These are phyloP conservation scores for Leccinum sublutescens DNA, from an alignment of 768 basidiomycete genomes.

Conservation along the genomic window DNA sequence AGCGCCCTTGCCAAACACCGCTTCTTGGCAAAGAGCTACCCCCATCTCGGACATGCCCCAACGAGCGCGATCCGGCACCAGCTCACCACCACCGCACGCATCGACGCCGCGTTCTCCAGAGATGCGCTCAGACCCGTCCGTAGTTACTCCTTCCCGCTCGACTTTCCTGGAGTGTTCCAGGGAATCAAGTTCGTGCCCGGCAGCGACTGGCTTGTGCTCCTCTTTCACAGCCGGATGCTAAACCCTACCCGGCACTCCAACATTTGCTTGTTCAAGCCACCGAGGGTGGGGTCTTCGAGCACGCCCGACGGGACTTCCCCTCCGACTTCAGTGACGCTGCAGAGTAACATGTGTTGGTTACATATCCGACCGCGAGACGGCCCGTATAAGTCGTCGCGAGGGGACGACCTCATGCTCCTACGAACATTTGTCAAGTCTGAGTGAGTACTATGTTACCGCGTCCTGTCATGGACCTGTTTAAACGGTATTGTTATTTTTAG, in stretches of 20 bases:
- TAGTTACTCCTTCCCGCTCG: constrained; percentile 29
- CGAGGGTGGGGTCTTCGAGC: constrained; percentile 2
- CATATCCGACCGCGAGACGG: constrained; percentile 21
- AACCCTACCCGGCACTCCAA: constrained; percentile 32
- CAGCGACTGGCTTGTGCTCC: constrained; percentile 29
- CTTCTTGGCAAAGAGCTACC: constrained; percentile 26
- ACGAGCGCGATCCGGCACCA: constrained; percentile 25
- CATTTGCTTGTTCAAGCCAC: constrained; percentile 27
- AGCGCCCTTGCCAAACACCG: constrained; percentile 22
- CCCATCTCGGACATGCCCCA: constrained; percentile 21
- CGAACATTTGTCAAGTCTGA: constrained; percentile 28
- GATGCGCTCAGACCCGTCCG: constrained; percentile 14
- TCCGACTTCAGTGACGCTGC: constrained; percentile 23
- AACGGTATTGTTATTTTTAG: neutral
- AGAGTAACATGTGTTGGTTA: constrained; percentile 32
- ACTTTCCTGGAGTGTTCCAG: constrained; percentile 32
- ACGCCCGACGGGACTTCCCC: neutral
- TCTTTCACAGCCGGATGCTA: constrained; percentile 32
- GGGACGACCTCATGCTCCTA: constrained; percentile 28
- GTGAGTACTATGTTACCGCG: constrained; percentile 10
- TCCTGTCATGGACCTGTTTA: neutral
- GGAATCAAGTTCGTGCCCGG: constrained; percentile 32
- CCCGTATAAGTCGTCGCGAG: constrained; percentile 32
- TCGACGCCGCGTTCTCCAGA: constrained; percentile 23
- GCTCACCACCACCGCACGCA: constrained; percentile 20